These are phyloP conservation scores for Leccinum subtestaceum DNA, from an alignment of 768 basidiomycete genomes.

Conservation along the genomic window DNA sequence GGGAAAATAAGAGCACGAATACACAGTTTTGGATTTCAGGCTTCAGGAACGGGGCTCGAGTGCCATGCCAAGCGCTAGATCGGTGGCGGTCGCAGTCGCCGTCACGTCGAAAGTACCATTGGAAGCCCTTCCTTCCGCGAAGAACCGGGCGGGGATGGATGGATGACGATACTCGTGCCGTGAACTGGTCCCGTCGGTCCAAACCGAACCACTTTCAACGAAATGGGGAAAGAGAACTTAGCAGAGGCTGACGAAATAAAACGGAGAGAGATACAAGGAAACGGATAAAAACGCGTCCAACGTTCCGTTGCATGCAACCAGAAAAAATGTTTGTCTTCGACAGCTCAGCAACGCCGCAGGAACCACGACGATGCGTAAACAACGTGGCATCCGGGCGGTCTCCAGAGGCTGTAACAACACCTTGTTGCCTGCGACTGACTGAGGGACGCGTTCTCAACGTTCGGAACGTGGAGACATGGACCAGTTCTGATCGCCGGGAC, in stretches of 20 bases:
- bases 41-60: neutral
- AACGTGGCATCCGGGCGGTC: slow-evolving; percentile 14
- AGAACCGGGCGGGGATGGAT: neutral
- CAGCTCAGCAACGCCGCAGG: neutral
- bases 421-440: neutral
- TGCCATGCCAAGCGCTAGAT: neutral
- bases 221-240: neutral
- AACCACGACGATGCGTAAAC: neutral
- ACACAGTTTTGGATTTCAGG: neutral
- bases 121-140: slow-evolving; percentile 18
- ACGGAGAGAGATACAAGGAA: neutral
- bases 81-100: slow-evolving; percentile 3
- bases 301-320: neutral
- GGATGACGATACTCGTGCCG: neutral
- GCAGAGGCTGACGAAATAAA: neutral
- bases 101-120: slow-evolving; percentile 19
- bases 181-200: neutral
- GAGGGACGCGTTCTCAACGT: slow-evolving; percentile 3
- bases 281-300: neutral
- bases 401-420: neutral
- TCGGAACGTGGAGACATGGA: neutral
- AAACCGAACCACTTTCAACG: slow-evolving; percentile 11
- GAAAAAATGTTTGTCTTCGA: neutral
- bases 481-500: slow-evolving; percentile 1
- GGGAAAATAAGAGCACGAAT: neutral